Base-by-base conservation (phyloP, 2,329 filamentous ascomycete genomes). In the Fusarium verticillioides region DNA sequence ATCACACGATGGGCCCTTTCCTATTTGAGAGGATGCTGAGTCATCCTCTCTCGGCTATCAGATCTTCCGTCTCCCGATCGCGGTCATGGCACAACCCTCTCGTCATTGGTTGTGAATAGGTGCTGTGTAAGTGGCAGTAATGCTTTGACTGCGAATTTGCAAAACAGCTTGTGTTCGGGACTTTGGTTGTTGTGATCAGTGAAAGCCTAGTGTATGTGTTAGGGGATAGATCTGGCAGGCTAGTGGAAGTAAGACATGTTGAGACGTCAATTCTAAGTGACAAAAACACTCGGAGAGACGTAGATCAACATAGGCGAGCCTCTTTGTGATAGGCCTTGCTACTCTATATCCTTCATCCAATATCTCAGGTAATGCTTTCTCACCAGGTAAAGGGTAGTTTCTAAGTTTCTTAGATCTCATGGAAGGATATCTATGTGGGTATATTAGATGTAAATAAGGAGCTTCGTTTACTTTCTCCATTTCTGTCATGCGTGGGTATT, bases 1-100 rank as follows among this genome's bases (percentile, higher is more conserved):
- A 78, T 77, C 77, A 75, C 75, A 66, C 74, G 71, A 72, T 62
- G 73, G 70, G 67, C 64, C 76, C 76, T 77, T 78, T 75, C 76
- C 63, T 46, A 63, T 75, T 68, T 56, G 44, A 68, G 60, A 32
- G n/a, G 1, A 19, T 53, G 77, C 77, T 78, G 77, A 78, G 72
- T 78, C 77, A 78, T 73, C 63, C 5, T 36, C 10, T 3, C 44
- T 66, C 70, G 72, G 76, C 62, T 26, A 26, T 30, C 53, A 69
- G 66, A 78, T 78, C 56, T 76, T 78, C 77, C 77, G 74, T 26
- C 30, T 57, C 62, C 66, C 58, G 60, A 53, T 46, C 53, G 23
- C 30, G 15, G 34, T 62, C 39, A 68, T 57, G 42, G 23, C 19
- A 36, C 42, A 26, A 58, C 19, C 16, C 52, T 42, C 32, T 36